Conservation (phyloP, 2,329 filamentous ascomycete species). For the Paecilomyces sp. region DNA sequence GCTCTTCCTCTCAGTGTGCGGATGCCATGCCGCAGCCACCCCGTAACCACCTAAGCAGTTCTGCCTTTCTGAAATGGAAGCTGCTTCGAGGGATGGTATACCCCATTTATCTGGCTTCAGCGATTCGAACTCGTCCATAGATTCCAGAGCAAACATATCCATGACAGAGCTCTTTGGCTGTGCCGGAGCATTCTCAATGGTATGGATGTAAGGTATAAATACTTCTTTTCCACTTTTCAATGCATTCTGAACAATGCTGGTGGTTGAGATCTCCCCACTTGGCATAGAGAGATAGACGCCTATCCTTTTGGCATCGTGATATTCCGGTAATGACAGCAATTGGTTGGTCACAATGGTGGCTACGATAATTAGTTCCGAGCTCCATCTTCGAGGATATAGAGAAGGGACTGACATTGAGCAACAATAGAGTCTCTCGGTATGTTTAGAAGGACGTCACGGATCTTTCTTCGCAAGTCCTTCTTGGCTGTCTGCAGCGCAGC, state of each 20-base stretch:
- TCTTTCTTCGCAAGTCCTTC: slow-evolving; percentile 63
- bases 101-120: slow-evolving; percentile 80
- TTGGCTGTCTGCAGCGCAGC: slow-evolving; percentile 61
- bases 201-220: slow-evolving; percentile 85
- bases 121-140: slow-evolving; percentile 68
- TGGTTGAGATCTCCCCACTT: slow-evolving; percentile 74
- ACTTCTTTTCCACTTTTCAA: slow-evolving; percentile 72
- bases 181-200: slow-evolving; percentile 33
- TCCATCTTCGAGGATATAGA: not conserved
- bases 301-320: slow-evolving; percentile 65
- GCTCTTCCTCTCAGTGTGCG: slow-evolving; percentile 15
- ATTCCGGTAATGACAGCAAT: slow-evolving; percentile 64
- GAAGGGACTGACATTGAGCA: slow-evolving; percentile 58
- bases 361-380: slow-evolving; percentile 33
- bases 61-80: slow-evolving; percentile 58
- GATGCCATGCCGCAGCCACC: slow-evolving; percentile 10
- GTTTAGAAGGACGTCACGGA: slow-evolving; percentile 59
- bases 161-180: slow-evolving; percentile 62
- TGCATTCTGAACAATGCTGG: slow-evolving; percentile 73
- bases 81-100: slow-evolving; percentile 73
- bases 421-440: slow-evolving; percentile 57
- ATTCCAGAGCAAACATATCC: slow-evolving; percentile 84
- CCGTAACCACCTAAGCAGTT: slow-evolving; percentile 65
- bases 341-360: slow-evolving; percentile 59
- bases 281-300: slow-evolving; percentile 95